These are phyloP conservation scores for Hansenula sp. DNA, from an alignment of 1,139 yeast genomes.

Conservation along the genomic window DNA sequence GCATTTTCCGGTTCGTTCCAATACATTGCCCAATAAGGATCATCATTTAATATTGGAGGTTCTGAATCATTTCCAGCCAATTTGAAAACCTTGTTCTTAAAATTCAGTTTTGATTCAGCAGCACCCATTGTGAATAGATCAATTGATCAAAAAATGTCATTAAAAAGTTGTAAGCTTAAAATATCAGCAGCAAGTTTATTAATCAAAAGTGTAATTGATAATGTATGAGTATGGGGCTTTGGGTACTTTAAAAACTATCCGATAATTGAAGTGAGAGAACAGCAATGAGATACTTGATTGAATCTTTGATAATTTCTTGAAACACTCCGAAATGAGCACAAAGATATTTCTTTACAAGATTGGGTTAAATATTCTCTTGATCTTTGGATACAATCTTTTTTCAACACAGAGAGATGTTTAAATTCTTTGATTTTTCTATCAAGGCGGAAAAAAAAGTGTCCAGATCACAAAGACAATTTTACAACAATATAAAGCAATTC, in stretches of 20 bases:
- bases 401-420: too few relatives aligned
- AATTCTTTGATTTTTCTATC: neutral
- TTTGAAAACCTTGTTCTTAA: conserved; percentile 57
- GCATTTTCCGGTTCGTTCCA: conserved; percentile 42
- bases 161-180: neutral
- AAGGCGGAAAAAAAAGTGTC: neutral
- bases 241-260: too few relatives aligned
- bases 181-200: too few relatives aligned
- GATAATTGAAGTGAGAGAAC: too few relatives aligned
- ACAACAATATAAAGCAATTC: neutral
- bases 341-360: too few relatives aligned
- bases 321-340: neutral
- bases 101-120: conserved; percentile 59
- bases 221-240: too few relatives aligned
- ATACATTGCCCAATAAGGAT: conserved; percentile 49
- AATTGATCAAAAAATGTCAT: neutral
- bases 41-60: neutral
- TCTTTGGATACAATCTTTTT: too few relatives aligned
- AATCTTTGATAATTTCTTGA: too few relatives aligned
- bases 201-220: too few relatives aligned
- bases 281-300: too few relatives aligned
- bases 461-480: neutral
- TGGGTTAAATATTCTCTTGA: too few relatives aligned
- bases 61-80: conserved; percentile 44
- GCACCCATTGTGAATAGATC: conserved; percentile 49